Base-by-base conservation (phyloP, 164 flowering plant genomes). In the Chimonanthus salicifolius region DNA sequence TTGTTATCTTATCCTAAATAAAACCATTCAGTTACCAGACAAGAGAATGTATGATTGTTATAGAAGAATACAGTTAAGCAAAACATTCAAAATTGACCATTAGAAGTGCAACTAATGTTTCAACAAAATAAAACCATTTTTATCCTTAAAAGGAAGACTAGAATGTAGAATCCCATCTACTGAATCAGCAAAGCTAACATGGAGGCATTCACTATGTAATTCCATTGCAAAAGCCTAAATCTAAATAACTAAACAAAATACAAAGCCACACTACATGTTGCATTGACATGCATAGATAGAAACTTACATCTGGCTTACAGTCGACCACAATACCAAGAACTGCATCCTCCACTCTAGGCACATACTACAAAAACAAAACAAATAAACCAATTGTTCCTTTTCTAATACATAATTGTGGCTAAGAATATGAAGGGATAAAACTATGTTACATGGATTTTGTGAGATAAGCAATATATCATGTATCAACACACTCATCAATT, bases 321-420 rank as follows among this genome's bases (percentile, higher is more conserved):
- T 95, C 99, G 49, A 91, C 88, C 76, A 94, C 97, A 64, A 91
- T 87, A 63, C 99, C 99, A 82, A 96, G 94, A 82, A 94, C 83
- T 71, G 81, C 79, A 81, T 96, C 99, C 78, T 84, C 98, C 58
- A 74, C 91, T 47, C 81, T 83, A 16, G 99, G 98, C 69, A 90
- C 92, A 87, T 96, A 96, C 99, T 96, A 92, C n/a, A 78, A 5
- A 75, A 54, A 78, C 9, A 50, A 45, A 33, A 8, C 8, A 67
- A 7, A 20, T 7, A 1, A 71, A 45, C 44, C 6, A 45, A 66
- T 54, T 54, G 60, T 2, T 68, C 33, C 33, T 33, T 33, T 33
- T 33, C 0, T 1, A 33, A 33, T 33, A 33, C 33, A 33, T 33
- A 33, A 33, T 33, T 33, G 33, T 33, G 33, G 33, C 33, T 33